Base-by-base conservation (phyloP, 1,284 basidiomycete genomes). In the Flammula alnicola region DNA sequence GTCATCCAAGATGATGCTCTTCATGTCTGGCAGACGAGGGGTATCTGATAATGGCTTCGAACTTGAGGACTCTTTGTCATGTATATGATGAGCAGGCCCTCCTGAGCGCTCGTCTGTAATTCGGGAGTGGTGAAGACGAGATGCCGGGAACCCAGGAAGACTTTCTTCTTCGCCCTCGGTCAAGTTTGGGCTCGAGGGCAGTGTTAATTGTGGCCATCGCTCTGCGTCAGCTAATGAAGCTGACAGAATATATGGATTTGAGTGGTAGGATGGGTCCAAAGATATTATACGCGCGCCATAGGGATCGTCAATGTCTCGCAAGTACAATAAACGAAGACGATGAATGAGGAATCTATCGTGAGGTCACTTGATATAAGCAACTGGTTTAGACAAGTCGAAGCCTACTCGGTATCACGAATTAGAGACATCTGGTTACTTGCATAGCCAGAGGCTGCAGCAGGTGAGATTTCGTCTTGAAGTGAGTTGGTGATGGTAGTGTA, bases 301-400 rank as follows among this genome's bases (percentile, higher is more conserved):
- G 1, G 86, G 86, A 66, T 95, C 94, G 52, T 93, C 88, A 31
- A 93, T 84, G 59, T 88, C 83, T 53, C 93, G 87, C n/a, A 97
- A 77, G 62, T 95, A 93, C 14, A 88, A 85, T 23, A 97, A 73
- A 3, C 93, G 87, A 9, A 96, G 76, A 56, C 79, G 83, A 63
- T 96, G 94, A 5, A 95, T 88, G 35, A 95, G 77, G 67, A 88
- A 95, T 57, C 94, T 96, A 17, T n/a, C 58, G n/a, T 27, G 44
- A 41, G 25, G 20, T 8, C 27, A 20, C 16, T 16, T 27, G 23
- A 8, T 27, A 16, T 14, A 27, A 37, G 11, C 20, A 10, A 25
- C 25, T 14, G 20, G 25, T 14, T 39, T 9, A 26, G 12, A 2
- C 9, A 14, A 26, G n/a, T 16, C 14, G 1, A 35, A 17, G 20